A percentile compares a stretch with the other conserved stretches of the same genome.
phyloP scores from a whole-genome alignment of 2,329 filamentous ascomycete genomes.

The Lecanoromycetidae sp. region DNA sequence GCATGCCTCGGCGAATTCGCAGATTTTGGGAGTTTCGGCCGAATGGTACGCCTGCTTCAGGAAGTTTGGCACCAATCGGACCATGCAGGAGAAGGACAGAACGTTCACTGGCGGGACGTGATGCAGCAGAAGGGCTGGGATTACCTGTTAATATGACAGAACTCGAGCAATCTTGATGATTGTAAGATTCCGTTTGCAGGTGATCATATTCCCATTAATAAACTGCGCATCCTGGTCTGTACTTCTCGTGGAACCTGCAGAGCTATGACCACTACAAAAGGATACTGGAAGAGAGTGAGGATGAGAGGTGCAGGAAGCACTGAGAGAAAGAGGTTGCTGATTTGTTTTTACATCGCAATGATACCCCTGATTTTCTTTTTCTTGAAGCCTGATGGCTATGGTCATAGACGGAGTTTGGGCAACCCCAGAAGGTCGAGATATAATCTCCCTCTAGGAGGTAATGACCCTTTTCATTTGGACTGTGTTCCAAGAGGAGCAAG shows the following conservation, averaged over 20 bases:
- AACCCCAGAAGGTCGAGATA: conserved; percentile 7
- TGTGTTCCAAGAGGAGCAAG: not conserved
- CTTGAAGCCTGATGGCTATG: conserved; percentile 4
- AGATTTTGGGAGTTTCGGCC: conserved; percentile 72
- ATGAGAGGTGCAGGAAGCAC: not conserved
- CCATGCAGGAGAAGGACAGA: conserved; percentile 42
- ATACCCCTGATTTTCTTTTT: conserved; percentile 7
- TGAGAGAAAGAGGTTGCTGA: not conserved
- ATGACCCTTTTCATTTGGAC: not conserved
- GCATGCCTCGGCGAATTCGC: conserved; percentile 63
- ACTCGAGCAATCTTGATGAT: conserved; percentile 16
- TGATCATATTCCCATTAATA: conserved; percentile 19
- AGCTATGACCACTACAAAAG: not conserved
- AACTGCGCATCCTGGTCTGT: conserved; percentile 19
- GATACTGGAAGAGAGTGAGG: not conserved
- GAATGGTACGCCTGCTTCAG: conserved; percentile 62
- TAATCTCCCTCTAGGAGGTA: not conserved
- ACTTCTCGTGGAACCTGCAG: conserved; percentile 1
- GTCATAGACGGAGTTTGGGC: conserved; percentile 8
- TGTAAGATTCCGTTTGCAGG: conserved; percentile 9
- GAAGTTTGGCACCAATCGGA: conserved; percentile 74
- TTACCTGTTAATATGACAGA: conserved; percentile 75
- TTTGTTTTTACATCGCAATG: conserved; percentile 1
- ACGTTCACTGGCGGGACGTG: conserved; percentile 87
- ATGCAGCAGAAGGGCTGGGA: conserved; percentile 90